A percentile compares a stretch with the other conserved stretches of the same genome.
These are phyloP conservation scores for Hypsizygus ulmarius DNA, from an alignment of 1,284 basidiomycete genomes.

Conservation along the genomic window DNA sequence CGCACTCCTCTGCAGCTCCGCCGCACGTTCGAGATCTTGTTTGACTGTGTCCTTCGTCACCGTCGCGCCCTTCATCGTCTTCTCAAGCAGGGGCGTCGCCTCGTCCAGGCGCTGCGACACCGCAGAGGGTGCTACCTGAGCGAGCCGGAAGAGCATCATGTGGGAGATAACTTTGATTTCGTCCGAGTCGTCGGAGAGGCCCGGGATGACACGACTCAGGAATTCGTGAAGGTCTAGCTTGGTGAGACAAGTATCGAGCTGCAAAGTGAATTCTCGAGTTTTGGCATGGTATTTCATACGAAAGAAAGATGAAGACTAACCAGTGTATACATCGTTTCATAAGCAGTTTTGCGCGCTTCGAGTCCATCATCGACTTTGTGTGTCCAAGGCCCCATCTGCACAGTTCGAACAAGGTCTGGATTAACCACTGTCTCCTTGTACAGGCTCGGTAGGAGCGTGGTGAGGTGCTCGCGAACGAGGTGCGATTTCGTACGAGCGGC, in stretches of 20 bases:
- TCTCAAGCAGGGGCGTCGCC: slow-evolving; percentile 76
- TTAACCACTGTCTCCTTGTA: slow-evolving; percentile 86
- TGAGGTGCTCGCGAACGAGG: slow-evolving; percentile 84
- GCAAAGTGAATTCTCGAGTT: not conserved
- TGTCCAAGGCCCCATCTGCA: slow-evolving; percentile 98
- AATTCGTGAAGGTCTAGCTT: slow-evolving; percentile 87
- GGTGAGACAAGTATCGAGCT: slow-evolving; percentile 88
- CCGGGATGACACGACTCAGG: slow-evolving; percentile 78
- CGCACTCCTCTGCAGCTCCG: slow-evolving; percentile 87
- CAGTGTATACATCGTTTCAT: slow-evolving; percentile 95
- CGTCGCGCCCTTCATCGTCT: slow-evolving; percentile 88
- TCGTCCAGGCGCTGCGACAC: slow-evolving; percentile 86
- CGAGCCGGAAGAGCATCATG: slow-evolving; percentile 91
- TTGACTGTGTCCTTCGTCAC: slow-evolving; percentile 95
- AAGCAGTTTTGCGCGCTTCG: slow-evolving; percentile 93
- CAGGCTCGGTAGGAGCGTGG: slow-evolving; percentile 74
- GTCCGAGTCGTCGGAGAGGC: slow-evolving; percentile 87
- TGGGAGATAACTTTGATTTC: slow-evolving; percentile 97
- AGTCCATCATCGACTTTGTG: slow-evolving; percentile 93
- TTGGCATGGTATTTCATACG: slow-evolving; percentile 10
- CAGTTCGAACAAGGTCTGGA: slow-evolving; percentile 82
- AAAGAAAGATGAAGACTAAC: slow-evolving; percentile 41
- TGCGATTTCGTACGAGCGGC: slow-evolving; percentile 93
- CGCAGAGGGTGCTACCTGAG: slow-evolving; percentile 79
- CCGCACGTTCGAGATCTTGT: slow-evolving; percentile 93